Base-by-base conservation (phyloP, 148 eudicot species). In the Drosera capensis region DNA sequence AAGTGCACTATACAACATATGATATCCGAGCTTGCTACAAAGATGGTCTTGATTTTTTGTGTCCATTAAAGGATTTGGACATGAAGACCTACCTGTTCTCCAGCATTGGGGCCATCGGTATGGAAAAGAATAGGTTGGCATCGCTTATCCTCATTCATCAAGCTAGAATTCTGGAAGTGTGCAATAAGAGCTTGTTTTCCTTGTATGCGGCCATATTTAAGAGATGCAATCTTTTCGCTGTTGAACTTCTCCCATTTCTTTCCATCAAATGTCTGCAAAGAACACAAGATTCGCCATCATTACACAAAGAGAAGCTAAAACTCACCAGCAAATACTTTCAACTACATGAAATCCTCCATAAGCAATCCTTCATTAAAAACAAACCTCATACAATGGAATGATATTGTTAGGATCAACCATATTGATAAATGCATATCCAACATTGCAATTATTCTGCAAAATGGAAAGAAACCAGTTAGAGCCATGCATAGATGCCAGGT, bases 121-220 rank as follows among this genome's bases (percentile, higher is more conserved):
- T 75, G 77, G 66, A 86, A 81, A 37, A 86, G 96, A 40, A 86
- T 86, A 25, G 96, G 96, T 22, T 87, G 71, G 66, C 96, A 86
- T 41, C 96, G 68, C 68, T 86, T 86, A 56, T 86, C 96, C 68
- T 86, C 96, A 65, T 86, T 86, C 96, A 86, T 86, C 80, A 86
- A 81, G 74, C 96, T 86, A 39, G 96, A 86, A 54, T 81, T 86
- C 71, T 81, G 96, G 46, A 86, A 86, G 66, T 86, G 96, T 36
- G 84, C 78, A 69, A 81, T 58, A 28, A 86, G 86, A 55, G 96
- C 83, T 51, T 71, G 23, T 59, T 86, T 86, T 46, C 93, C 96
- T 60, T 86, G 93, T 56, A 86, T 86, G 25, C 93, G 92, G 13
- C 77, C 96, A 65, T 81, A 86, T n/a, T n/a, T 86, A 67, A 81